Base-by-base conservation (phyloP, 495 filamentous ascomycete genomes). In the Podospora pseudoanserina region DNA sequence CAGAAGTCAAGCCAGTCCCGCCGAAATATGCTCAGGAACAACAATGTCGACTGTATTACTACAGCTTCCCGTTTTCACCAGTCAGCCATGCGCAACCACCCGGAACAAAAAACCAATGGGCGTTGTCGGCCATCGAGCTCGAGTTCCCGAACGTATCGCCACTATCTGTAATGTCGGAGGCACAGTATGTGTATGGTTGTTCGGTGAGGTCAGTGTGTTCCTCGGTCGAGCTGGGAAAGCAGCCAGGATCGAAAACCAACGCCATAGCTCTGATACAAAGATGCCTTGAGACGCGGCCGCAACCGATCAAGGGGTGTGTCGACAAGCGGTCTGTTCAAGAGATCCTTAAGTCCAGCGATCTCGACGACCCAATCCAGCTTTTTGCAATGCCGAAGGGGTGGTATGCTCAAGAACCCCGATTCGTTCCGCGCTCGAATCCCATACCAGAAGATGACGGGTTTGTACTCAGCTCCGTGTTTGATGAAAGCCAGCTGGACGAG, bases 1-100 rank as follows among this genome's bases (percentile, higher is more conserved):
- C 85, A 3, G 66, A 67, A 32, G 71, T 72, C 0, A 78, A 77
- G 60, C 63, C 72, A 4, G 68, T 78, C 28, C 76, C 77, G 2
- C 67, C 68, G 4, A 74, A 79, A 61, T 77, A 81, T 34, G 68
- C 71, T n/a, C 85, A 87, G 63, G 82, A 82, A 67, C 86, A 89
- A 59, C 85, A 90, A 70, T 89, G 87, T 66, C 83, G 87, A 26
- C 80, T 91, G 5, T 90, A 90, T 71, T 90, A 89, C 68, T 90
- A 89, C 70, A 76, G 78, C 54, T 90, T 90, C 72, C 69, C 68
- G 11, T 28, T 28, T 2, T 11, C 78, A 87, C 13, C 20, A 53
- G 7, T 66, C 16, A 15, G 6, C 19, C 28, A 1, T 49, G 6
- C 2, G 69, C 11, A 39, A 20, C 26, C 58, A 6, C 23, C 58